Evolutionary conservation across 371 early-diverging fungal genomes (phyloP).

Genomic region (Encephalitozoon romaleae): DNA sequence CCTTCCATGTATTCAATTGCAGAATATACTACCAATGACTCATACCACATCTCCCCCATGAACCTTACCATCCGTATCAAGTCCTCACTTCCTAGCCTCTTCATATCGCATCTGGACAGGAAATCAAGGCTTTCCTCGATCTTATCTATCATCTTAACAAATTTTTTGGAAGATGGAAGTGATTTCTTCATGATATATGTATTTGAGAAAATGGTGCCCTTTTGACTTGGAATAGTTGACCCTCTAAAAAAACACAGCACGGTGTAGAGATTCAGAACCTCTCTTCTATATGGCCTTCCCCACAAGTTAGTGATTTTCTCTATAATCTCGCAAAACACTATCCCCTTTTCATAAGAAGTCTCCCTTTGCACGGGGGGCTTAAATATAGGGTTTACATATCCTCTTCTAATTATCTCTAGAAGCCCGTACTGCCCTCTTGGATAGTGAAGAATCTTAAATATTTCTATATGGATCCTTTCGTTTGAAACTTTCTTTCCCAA

Average conservation of each 20-base stretch:
- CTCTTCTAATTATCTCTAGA: conserved; percentile 24
- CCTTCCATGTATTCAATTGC: background rate
- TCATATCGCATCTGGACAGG: background rate
- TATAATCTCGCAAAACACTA: background rate
- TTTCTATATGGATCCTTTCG: conserved; percentile 83
- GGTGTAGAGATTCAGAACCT: background rate
- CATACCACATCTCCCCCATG: conserved; percentile 5
- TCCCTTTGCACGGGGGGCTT: background rate
- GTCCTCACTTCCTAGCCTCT: background rate
- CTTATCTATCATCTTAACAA: background rate
- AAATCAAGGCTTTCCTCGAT: conserved; percentile 23
- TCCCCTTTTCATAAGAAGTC: background rate
- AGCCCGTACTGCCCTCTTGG: conserved; percentile 37
- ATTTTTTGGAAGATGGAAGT: conserved; percentile 7
- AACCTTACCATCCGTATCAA: conserved; percentile 22
- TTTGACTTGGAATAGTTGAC: background rate
- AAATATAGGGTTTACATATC: conserved; percentile 31
- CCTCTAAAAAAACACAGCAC: conserved; percentile 3
- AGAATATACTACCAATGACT: conserved; percentile 16
- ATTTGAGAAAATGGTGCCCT: background rate
- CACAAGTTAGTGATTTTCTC: background rate
- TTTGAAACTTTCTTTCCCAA: conserved; percentile 75
- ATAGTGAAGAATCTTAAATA: conserved; percentile 81
- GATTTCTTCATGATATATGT: background rate
- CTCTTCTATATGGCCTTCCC: background rate